Base-by-base conservation (phyloP, 1,139 yeast species). In the Hansenula lynferdii region DNA sequence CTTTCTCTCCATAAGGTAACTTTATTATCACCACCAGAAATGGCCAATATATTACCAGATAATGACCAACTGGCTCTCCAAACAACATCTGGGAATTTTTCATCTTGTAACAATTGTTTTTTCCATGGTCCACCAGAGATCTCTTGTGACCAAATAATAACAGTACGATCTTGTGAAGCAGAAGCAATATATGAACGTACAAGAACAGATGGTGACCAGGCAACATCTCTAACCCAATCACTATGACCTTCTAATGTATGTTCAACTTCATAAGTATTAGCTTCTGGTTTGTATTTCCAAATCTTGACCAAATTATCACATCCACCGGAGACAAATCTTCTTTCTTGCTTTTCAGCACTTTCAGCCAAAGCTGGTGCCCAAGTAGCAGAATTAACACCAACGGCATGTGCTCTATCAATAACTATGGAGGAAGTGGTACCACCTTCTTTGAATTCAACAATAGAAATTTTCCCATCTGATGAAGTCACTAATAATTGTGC, bases 61-160 rank as follows among this genome's bases (percentile, higher is more conserved):
- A 89, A 74, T 17, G 97, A 87, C 98, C 98, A 92, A 50, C 95
- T 84, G 41, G 95, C 95, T 62, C 97, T 82, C 98, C 98, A 94
- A 53, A 95, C 87, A 26, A 90, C 97, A 58, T 92, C 98, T 15
- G 96, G 94, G 72, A 92, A 92, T 58, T 80, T 83, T 37, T 86
- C 96, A 26, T 75, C 75, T 37, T 82, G 78, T 58, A 94, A 72
- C 34, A 73, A 67, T 49, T 80, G 82, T 61, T 84, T 85, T 61
- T 80, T 80, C 99, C 98, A 94, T 43, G 71, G 70, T 4, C 81
- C 85, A 35, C 70, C 68, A 42, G 66, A 67, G 40, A 70, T 75
- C 47, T 83, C 90, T 56, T 79, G 81, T 19, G 96, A 82, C 98
- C 98, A 92, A 59, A 92, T 85, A 47, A 89, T 72, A 41, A 94